Percentiles rank a stretch among this genome's conserved stretches.
Conservation (phyloP, 441 rosid species). For the Lepidium campestre region DNA sequence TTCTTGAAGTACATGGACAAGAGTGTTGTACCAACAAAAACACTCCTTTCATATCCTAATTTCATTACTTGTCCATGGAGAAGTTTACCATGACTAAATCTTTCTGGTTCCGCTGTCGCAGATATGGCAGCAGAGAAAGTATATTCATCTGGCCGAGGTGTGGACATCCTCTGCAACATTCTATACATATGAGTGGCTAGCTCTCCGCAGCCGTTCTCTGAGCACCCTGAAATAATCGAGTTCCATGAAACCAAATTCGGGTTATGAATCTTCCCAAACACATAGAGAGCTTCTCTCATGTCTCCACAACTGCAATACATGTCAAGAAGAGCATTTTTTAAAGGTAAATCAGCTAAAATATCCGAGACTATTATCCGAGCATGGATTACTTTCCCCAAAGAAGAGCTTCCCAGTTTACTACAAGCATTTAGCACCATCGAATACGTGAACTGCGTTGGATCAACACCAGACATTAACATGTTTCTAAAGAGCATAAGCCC, state of each 20-base stretch:
- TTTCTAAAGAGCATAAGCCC: conserved; percentile 41
- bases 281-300: conserved; percentile 31
- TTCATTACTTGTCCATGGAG: conserved; percentile 60
- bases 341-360: conserved; percentile 54
- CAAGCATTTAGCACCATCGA: conserved; percentile 72
- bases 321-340: conserved; percentile 78
- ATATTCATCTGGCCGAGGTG: conserved; percentile 64
- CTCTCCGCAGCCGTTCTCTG: conserved; percentile 56
- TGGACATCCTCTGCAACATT: conserved; percentile 32
- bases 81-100: conserved; percentile 46
- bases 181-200: conserved; percentile 50
- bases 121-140: conserved; percentile 71
- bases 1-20: conserved; percentile 73
- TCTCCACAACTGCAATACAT: conserved; percentile 75
- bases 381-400: conserved; percentile 47
- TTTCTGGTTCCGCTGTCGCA: conserved; percentile 37
- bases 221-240: conserved; percentile 64
- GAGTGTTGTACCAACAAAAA: conserved; percentile 66
- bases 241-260: conserved; percentile 81
- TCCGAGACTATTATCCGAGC: conserved; percentile 44
- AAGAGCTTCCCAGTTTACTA: conserved; percentile 44
- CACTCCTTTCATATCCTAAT: conserved; percentile 49
- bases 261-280: conserved; percentile 44
- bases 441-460: conserved; percentile 60
- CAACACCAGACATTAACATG: conserved; percentile 51